Percentiles rank a stretch among this genome's conserved stretches.
phyloP scores from a whole-genome alignment of 2,329 filamentous ascomycete genomes.

The Talaromyces sp. region DNA sequence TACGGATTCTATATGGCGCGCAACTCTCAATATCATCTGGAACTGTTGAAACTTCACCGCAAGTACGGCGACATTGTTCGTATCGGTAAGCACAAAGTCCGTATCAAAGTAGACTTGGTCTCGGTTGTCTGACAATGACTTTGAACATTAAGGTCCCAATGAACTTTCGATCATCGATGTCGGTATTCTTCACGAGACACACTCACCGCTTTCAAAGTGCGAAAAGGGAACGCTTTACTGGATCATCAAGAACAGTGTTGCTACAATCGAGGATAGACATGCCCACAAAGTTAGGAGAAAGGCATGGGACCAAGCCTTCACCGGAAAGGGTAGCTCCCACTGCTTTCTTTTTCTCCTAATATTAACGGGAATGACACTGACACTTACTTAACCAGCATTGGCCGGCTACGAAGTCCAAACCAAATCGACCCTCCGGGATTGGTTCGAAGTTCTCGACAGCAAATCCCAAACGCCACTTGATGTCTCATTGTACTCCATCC shows the following conservation, averaged over 20 bases:
- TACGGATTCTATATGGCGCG: background rate
- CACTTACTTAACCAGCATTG: background rate
- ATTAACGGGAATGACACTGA: background rate
- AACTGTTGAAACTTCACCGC: slow-evolving; percentile 23
- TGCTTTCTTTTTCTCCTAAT: background rate
- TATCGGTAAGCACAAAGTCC: slow-evolving; percentile 38
- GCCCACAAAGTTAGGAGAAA: slow-evolving; percentile 4
- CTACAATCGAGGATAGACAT: background rate
- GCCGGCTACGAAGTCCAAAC: background rate
- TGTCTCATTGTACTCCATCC: background rate
- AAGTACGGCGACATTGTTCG: slow-evolving; percentile 30
- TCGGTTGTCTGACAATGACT: background rate
- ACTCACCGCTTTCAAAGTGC: slow-evolving; percentile 5
- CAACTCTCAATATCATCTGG: slow-evolving; percentile 14
- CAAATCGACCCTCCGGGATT: background rate
- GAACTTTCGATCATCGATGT: slow-evolving; percentile 4
- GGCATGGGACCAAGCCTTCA: slow-evolving; percentile 9
- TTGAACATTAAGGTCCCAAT: background rate
- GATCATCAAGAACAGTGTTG: slow-evolving; percentile 4
- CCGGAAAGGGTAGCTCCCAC: slow-evolving; percentile 5
- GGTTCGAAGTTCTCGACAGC: background rate
- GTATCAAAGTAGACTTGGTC: background rate
- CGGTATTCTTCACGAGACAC: slow-evolving; percentile 1
- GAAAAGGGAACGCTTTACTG: slow-evolving; percentile 8
- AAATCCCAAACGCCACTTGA: background rate